These are phyloP conservation scores for Sporothrix schenckii DNA, from an alignment of 2,329 filamentous ascomycete genomes.

Conservation along the genomic window DNA sequence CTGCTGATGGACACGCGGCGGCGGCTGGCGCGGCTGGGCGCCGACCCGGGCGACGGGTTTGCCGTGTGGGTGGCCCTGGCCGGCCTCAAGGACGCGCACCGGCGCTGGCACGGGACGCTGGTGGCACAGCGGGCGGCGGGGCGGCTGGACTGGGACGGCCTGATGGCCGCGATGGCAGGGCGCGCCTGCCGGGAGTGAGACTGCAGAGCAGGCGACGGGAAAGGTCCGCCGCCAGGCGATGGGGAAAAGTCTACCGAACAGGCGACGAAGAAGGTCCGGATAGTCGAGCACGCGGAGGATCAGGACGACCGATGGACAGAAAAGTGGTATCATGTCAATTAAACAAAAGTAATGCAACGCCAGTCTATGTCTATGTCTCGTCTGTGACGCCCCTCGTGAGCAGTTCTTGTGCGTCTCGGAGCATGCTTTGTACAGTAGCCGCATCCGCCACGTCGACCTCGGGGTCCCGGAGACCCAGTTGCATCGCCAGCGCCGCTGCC, in stretches of 20 bases:
- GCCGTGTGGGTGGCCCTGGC: conserved; percentile 32
- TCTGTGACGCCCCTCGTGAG: not conserved
- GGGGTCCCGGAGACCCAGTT: conserved; percentile 30
- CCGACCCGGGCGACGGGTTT: conserved; percentile 33
- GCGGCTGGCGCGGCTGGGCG: conserved; percentile 30
- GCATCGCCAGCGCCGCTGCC: conserved; percentile 30
- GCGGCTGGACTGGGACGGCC: conserved; percentile 28
- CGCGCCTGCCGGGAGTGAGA: conserved; percentile 29
- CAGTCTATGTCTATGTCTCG: not conserved
- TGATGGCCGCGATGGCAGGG: conserved; percentile 33
- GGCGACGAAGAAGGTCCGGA: no score
- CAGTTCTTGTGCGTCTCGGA: conserved; percentile 24
- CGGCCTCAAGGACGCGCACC: conserved; percentile 30
- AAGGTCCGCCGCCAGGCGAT: not conserved
- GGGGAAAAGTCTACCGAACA: not conserved
- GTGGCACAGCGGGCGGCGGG: conserved; percentile 22
- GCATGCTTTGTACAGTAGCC: conserved; percentile 23
- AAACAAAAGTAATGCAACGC: not conserved
- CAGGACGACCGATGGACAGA: no score
- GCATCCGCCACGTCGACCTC: conserved; percentile 31
- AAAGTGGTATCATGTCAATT: not conserved
- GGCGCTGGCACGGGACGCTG: conserved; percentile 30
- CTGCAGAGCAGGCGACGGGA: not conserved
- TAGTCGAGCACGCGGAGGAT: no score
- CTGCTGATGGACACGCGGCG: conserved; percentile 30